Evolutionary conservation across 352 stramenopile genomes (phyloP), one percentile per base, ranked within the genome.

Genomic region (Globisporangium recalcitrans): DNA sequence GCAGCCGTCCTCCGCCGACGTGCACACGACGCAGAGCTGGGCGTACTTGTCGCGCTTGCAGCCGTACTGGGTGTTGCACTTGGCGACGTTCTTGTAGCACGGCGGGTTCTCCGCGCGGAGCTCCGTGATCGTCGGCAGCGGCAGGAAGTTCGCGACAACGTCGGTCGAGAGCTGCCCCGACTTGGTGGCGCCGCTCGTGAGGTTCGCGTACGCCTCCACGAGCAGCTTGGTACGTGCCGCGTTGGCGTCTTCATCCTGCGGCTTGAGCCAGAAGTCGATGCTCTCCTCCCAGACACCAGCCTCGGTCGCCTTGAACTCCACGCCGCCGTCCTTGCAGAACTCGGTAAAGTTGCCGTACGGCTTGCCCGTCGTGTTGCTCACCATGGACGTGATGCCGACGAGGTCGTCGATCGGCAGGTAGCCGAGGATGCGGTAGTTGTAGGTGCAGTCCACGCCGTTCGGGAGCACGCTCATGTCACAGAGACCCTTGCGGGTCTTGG

Each of bases 341-440:
- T 87, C 67, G 8, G 70, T 61, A 36, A 88, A 89, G 71, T 88
- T 84, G 27, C 58, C 58, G 66, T 85, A 91, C 32, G 59, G 57
- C 46, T 84, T 55, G 46, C 58, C 67, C 22, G 77, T 87, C 22
- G 66, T 65, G 65, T 87, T 78, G 64, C 72, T 88, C 32, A 62
- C 57, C 70, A 88, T 83, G 22, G 72, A 74, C 14, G 78, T 91
- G 61, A 91, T 91, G 52, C 80, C 80, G 3, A 91, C 82, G 8
- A 91, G 68, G 67, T 91, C 82, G 58, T 90, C 82, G 47, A 91
- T 85, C n/a, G 64, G 64, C 22, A 91, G 52, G 61, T 75, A 89
- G 42, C 82, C 79, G 0, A 89, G 65, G 56, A 91, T 72, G 51
- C 75, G 73, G 78, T 89, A 91, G 24, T 69, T 78, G 57, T 63